These are phyloP conservation scores for Tetraselmis striata DNA, from an alignment of 139 green algal species.

Conservation along the genomic window DNA sequence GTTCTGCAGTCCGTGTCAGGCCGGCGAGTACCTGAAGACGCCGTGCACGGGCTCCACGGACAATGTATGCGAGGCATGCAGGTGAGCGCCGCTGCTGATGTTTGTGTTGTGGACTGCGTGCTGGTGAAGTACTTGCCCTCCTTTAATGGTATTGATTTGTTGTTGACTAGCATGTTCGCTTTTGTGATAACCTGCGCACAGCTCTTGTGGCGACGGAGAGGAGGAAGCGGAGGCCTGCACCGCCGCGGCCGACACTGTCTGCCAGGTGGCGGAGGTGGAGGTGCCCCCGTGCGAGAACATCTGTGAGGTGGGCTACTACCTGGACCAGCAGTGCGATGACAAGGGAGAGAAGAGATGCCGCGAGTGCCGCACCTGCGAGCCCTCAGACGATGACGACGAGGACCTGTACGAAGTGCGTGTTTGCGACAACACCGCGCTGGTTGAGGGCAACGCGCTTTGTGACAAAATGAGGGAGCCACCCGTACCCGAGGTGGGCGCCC, in stretches of 20 bases:
- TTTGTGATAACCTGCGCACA: no score
- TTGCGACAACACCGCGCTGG: not conserved
- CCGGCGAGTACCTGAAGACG: not conserved
- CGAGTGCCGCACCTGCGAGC: not conserved
- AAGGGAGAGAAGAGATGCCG: not conserved
- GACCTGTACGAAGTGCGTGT: not conserved
- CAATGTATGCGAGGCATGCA: not conserved
- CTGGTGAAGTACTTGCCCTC: no score
- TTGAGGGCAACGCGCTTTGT: not conserved
- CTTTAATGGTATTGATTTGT: no score
- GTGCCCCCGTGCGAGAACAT: not conserved
- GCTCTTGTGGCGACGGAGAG: not conserved
- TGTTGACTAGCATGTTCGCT: no score
- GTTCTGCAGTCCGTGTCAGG: not conserved
- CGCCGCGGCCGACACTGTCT: not conserved
- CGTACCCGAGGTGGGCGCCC: not conserved
- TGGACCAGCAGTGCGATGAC: not conserved
- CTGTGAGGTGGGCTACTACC: not conserved
- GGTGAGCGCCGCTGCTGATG: no score
- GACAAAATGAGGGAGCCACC: not conserved
- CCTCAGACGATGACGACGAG: not conserved
- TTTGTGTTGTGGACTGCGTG: no score
- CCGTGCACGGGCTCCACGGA: not conserved
- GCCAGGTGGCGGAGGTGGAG: not conserved
- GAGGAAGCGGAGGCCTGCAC: not conserved